Evolutionary conservation across 805 yeast species (phyloP).

Genomic region (Candida saitoana): DNA sequence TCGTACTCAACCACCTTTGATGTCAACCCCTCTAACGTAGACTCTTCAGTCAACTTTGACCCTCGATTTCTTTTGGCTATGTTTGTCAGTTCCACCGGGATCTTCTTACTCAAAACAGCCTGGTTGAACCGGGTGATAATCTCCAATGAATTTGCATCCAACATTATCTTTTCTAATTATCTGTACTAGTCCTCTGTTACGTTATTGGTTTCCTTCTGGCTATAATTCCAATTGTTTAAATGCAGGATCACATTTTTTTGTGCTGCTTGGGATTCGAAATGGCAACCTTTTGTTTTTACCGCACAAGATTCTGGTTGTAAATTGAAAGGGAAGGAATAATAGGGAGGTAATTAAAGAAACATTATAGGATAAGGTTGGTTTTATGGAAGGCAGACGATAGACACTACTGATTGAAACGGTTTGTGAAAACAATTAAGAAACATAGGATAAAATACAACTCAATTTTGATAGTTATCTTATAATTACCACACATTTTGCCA

Average conservation of each 20-base stretch:
- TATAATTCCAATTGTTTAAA: not conserved
- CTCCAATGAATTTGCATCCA: constrained; percentile 36
- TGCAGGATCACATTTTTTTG: not conserved
- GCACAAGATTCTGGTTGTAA: not conserved
- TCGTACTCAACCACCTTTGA: constrained; percentile 38
- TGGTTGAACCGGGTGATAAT: constrained; percentile 36
- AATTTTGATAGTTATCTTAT: too few species aligned
- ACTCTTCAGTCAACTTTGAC: constrained; percentile 19
- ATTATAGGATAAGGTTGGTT: not conserved
- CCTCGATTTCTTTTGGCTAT: constrained; percentile 24
- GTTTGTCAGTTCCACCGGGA: constrained; percentile 8
- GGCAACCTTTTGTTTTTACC: not conserved
- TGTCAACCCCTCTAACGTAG: constrained; percentile 17
- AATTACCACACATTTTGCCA: not conserved
- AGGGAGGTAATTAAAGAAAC: too few species aligned
- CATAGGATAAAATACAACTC: too few species aligned
- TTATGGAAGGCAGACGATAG: not conserved
- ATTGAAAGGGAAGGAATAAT: too few species aligned
- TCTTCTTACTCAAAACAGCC: constrained; percentile 20
- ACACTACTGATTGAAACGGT: not conserved
- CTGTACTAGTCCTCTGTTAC: too few species aligned
- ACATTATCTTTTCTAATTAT: constrained; percentile 18
- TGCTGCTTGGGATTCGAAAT: not conserved
- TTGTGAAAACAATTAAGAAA: not conserved
- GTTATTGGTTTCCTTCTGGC: too few species aligned